Evolutionary conservation across 2,329 filamentous ascomycete species (phyloP).

Genomic region (Aspergillus unguis): DNA sequence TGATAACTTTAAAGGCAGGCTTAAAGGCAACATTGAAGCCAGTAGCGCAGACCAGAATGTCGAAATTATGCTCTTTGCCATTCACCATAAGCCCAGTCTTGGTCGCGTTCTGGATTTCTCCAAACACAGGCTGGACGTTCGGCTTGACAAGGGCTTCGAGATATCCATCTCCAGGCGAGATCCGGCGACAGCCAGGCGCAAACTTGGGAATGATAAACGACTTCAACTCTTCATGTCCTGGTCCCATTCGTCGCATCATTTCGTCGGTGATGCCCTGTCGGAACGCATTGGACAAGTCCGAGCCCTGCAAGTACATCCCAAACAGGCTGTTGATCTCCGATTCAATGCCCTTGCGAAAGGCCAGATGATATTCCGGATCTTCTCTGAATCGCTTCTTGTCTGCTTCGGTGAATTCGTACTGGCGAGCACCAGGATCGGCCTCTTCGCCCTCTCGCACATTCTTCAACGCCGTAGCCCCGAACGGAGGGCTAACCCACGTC

Average conservation of each 20-base stretch:
- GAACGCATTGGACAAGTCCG: constrained; percentile 1
- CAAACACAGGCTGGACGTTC: not conserved
- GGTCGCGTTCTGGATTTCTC: not conserved
- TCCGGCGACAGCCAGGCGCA: constrained; percentile 1
- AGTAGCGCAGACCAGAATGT: not conserved
- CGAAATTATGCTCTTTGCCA: constrained; percentile 5
- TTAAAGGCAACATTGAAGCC: not conserved
- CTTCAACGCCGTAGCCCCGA: constrained; percentile 1
- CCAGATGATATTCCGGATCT: constrained; percentile 14
- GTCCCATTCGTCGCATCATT: constrained; percentile 3
- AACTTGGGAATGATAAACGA: constrained; percentile 2
- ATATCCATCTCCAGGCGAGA: constrained; percentile 6
- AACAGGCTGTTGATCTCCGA: constrained; percentile 20
- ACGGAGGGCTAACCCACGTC: constrained; percentile 8
- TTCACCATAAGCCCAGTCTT: not conserved
- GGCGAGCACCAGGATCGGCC: not conserved
- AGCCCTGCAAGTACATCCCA: constrained; percentile 4
- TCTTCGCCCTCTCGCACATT: not conserved
- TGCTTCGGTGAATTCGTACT: constrained; percentile 14
- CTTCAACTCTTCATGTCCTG: not conserved
- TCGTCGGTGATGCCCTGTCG: not conserved
- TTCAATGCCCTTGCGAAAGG: constrained; percentile 21
- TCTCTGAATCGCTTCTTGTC: constrained; percentile 18
- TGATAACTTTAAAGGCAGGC: constrained; percentile 3
- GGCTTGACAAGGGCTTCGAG: not conserved